A percentile compares a stretch with the other conserved stretches of the same genome.
These are phyloP conservation scores for Aspergillus avenaceus DNA, from an alignment of 495 filamentous ascomycete genomes.

Conservation along the genomic window DNA sequence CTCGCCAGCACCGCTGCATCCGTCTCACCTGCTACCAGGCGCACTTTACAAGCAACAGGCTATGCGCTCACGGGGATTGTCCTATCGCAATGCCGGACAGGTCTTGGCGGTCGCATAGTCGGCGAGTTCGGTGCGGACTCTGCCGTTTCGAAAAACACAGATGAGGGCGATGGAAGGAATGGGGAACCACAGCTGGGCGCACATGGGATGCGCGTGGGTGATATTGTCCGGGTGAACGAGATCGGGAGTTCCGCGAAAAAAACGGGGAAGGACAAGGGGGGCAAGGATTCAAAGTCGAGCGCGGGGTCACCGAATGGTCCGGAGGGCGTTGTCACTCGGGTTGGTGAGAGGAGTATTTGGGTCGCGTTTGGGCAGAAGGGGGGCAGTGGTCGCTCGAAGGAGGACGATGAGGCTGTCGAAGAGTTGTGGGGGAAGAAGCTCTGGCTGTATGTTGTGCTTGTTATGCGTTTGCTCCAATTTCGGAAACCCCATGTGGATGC, in stretches of 20 bases:
- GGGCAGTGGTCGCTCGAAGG: slow-evolving; percentile 41
- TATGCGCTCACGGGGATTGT: slow-evolving; percentile 79
- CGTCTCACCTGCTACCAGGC: slow-evolving; percentile 64
- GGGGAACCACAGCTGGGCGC: slow-evolving; percentile 52
- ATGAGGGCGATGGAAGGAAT: slow-evolving; percentile 32
- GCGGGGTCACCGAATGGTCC: slow-evolving; percentile 53
- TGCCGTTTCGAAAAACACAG: slow-evolving; percentile 47
- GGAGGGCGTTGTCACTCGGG: slow-evolving; percentile 77
- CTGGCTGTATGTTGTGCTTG: slow-evolving; percentile 49
- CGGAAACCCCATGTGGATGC: not conserved
- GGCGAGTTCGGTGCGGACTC: slow-evolving; percentile 74
- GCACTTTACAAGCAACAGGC: slow-evolving; percentile 75
- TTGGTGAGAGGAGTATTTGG: slow-evolving; percentile 52
- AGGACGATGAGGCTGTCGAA: slow-evolving; percentile 56
- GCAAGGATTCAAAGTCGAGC: too few relatives aligned
- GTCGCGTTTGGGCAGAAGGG: slow-evolving; percentile 68
- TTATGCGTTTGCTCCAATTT: not conserved
- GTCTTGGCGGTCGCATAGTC: slow-evolving; percentile 81
- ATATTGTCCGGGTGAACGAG: slow-evolving; percentile 79
- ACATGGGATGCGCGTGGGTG: slow-evolving; percentile 82
- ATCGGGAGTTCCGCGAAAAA: slow-evolving; percentile 65
- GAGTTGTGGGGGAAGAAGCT: slow-evolving; percentile 57
- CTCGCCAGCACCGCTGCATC: slow-evolving; percentile 67
- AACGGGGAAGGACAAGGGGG: slow-evolving; percentile 61
- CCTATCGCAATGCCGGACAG: slow-evolving; percentile 78